Percentiles rank a stretch among this genome's conserved stretches.
phyloP scores from a whole-genome alignment of 2,329 filamentous ascomycete genomes.

The Nakataea oryzae region DNA sequence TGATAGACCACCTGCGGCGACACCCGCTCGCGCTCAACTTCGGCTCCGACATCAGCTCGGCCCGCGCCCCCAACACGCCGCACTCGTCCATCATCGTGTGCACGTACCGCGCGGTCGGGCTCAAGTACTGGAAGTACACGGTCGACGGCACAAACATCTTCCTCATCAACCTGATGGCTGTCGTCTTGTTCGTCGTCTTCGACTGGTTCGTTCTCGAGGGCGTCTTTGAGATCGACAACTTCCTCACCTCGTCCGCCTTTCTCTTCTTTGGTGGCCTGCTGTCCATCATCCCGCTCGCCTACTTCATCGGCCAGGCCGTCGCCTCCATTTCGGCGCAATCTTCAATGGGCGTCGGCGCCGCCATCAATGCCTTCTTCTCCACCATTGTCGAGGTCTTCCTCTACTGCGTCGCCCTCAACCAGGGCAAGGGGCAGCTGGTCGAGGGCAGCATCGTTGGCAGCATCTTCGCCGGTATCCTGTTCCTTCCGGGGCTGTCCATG shows the following conservation, averaged over 20 bases:
- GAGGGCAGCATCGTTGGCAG: conserved; percentile 97
- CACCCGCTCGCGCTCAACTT: conserved; percentile 91
- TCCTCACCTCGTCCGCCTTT: conserved; percentile 73
- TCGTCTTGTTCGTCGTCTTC: conserved; percentile 90
- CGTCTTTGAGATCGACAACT: conserved; percentile 56
- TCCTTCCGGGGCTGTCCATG: conserved; percentile 93
- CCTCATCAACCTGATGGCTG: conserved; percentile 88
- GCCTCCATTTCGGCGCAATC: conserved; percentile 98
- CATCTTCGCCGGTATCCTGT: conserved; percentile 92
- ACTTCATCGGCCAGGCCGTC: conserved; percentile 97
- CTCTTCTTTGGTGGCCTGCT: conserved; percentile 71
- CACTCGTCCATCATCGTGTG: conserved; percentile 85
- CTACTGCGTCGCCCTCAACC: conserved; percentile 85
- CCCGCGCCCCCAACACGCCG: conserved; percentile 58
- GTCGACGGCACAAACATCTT: conserved; percentile 98
- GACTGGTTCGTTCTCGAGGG: conserved; percentile 76
- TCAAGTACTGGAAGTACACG: conserved; percentile 99
- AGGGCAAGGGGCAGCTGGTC: conserved; percentile 87
- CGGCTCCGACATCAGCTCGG: conserved; percentile 71
- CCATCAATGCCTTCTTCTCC: conserved; percentile 96
- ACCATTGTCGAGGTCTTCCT: conserved; percentile 96
- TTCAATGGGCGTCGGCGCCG: conserved; percentile 94
- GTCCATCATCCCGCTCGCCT: conserved; percentile 92
- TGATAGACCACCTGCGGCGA: conserved; percentile 84
- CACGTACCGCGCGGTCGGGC: conserved; percentile 89